Evolutionary conservation across 495 filamentous ascomycete genomes (phyloP).

Genomic region (Neurospora terricola): DNA sequence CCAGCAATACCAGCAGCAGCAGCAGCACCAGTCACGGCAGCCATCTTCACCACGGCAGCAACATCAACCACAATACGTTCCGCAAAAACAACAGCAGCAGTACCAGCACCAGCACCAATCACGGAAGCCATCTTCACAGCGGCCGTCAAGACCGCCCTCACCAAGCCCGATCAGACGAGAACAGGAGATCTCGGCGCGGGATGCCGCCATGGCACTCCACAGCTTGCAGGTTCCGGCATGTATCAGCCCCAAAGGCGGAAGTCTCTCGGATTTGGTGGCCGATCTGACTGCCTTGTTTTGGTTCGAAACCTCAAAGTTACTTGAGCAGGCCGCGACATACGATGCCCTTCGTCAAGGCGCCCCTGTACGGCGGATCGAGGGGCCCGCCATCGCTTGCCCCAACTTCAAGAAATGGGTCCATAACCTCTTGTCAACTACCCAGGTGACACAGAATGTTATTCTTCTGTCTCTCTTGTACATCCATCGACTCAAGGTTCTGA

Average conservation of each 20-base stretch:
- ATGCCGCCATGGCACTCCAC: conserved; percentile 43
- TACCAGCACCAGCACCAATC: conserved; percentile 8
- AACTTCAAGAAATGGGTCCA: conserved; percentile 93
- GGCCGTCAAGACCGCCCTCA: conserved; percentile 25
- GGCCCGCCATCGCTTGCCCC: conserved; percentile 63
- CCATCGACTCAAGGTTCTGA: conserved; percentile 82
- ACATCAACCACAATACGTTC: neutral
- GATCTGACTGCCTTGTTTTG: conserved; percentile 97
- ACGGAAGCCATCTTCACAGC: conserved; percentile 17
- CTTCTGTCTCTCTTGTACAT: conserved; percentile 86
- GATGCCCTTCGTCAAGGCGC: conserved; percentile 28
- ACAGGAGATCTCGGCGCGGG: conserved; percentile 18
- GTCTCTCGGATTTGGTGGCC: conserved; percentile 70
- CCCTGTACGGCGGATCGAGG: conserved; percentile 45
- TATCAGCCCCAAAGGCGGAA: conserved; percentile 64
- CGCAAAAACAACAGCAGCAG: neutral
- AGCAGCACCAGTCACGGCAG: conserved; percentile 16
- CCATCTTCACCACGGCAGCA: conserved; percentile 13
- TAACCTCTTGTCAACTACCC: conserved; percentile 81
- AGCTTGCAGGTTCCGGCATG: conserved; percentile 62
- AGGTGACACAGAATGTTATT: conserved; percentile 95
- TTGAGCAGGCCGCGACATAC: conserved; percentile 62
- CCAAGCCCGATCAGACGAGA: conserved; percentile 17
- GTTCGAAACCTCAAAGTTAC: conserved; percentile 81
- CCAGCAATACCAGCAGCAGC: conserved; percentile 3